Evolutionary conservation across 2,329 filamentous ascomycete genomes (phyloP).

Genomic region (Phialophora tarda): DNA sequence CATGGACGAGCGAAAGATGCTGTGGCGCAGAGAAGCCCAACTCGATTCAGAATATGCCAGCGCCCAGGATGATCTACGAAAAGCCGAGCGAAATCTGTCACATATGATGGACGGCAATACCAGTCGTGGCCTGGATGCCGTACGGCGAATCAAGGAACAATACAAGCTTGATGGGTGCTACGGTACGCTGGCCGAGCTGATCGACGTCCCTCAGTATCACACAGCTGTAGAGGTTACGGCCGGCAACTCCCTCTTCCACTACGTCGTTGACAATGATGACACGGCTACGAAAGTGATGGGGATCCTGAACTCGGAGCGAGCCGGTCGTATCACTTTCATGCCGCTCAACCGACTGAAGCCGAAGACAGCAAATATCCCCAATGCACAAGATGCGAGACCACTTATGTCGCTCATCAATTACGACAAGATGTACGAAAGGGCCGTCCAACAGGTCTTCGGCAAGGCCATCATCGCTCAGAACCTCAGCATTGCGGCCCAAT

Average conservation of each 20-base stretch:
- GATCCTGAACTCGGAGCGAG: conserved; percentile 75
- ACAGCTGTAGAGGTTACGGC: conserved; percentile 92
- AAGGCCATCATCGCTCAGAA: conserved; percentile 94
- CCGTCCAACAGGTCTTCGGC: conserved; percentile 93
- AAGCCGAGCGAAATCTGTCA: conserved; percentile 76
- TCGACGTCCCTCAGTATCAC: conserved; percentile 85
- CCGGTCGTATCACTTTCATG: conserved; percentile 92
- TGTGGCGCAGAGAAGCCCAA: conserved; percentile 89
- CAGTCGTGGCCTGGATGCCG: conserved; percentile 81
- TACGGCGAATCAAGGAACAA: conserved; percentile 80
- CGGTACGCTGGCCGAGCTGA: conserved; percentile 90
- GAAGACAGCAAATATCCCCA: conserved; percentile 75
- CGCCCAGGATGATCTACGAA: conserved; percentile 75
- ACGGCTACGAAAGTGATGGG: conserved; percentile 84
- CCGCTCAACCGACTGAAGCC: conserved; percentile 81
- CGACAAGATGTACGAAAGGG: conserved; percentile 76
- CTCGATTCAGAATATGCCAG: conserved; percentile 77
- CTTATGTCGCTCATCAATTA: conserved; percentile 84
- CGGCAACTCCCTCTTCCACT: conserved; percentile 91
- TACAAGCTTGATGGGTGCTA: conserved; percentile 84
- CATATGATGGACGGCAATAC: conserved; percentile 90
- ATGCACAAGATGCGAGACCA: conserved; percentile 84
- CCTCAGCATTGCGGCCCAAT: conserved; percentile 83
- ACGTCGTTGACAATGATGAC: conserved; percentile 88
- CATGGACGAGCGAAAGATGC: conserved; percentile 81